Percentiles rank a stretch among this genome's conserved stretches.
Conservation (phyloP, 2,329 filamentous ascomycete genomes). For the Celoporthe dispersa region DNA sequence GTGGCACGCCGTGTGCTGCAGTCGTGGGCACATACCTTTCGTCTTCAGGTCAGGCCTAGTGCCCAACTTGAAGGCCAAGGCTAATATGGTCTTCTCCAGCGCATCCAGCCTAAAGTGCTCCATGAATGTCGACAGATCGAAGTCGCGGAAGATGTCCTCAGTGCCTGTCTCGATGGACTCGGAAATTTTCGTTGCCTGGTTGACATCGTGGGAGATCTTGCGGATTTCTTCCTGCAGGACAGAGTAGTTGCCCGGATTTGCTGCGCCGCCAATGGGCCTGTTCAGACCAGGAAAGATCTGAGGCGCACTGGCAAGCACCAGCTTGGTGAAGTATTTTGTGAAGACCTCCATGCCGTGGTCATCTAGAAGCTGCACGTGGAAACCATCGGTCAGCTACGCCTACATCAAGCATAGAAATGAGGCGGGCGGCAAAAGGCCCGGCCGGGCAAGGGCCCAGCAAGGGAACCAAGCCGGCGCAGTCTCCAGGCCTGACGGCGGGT, state of each 20-base stretch:
- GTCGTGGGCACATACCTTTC: constrained; percentile 67
- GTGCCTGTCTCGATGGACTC: constrained; percentile 90
- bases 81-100: constrained; percentile 83
- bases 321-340: constrained; percentile 90
- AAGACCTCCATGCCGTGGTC: constrained; percentile 99
- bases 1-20: constrained; percentile 29
- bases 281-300: constrained; percentile 86
- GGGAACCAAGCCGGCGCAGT: neutral
- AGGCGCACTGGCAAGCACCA: constrained; percentile 87
- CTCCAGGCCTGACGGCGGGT: neutral
- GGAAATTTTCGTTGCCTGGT: constrained; percentile 88
- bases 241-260: constrained; percentile 76
- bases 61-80: constrained; percentile 85
- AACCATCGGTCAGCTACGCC: constrained; percentile 8
- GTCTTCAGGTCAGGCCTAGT: constrained; percentile 80
- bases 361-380: constrained; percentile 76
- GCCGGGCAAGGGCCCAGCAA: neutral
- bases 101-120: constrained; percentile 95
- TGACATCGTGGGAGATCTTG: constrained; percentile 78
- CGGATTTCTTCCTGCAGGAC: constrained; percentile 83
- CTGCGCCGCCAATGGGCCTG: constrained; percentile 64
- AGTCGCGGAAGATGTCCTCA: constrained; percentile 92
- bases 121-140: constrained; percentile 94
- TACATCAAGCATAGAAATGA: neutral
- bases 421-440: neutral